A percentile compares a stretch with the other conserved stretches of the same genome.
These are phyloP conservation scores for Neocallimastix lanati DNA, from an alignment of 192 early-diverging fungal species.

Conservation along the genomic window DNA sequence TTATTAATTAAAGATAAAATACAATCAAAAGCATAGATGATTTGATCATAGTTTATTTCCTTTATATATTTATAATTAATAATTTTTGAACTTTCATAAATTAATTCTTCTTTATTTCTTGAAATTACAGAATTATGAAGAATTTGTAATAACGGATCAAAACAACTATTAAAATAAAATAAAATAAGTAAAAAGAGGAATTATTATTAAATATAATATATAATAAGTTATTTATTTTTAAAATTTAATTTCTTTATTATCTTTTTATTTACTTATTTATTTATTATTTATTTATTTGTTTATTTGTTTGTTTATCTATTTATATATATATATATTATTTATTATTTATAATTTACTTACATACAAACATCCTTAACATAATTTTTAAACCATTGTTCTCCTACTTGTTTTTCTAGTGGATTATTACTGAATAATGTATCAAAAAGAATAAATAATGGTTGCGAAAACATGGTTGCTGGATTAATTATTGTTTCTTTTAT, in stretches of 20 bases:
- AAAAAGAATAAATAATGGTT: conserved; percentile 60
- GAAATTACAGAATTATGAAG: background rate
- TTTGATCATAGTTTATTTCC: conserved; percentile 45
- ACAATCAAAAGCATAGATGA: conserved; percentile 45
- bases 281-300: no score
- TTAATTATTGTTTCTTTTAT: background rate
- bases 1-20: conserved; percentile 13
- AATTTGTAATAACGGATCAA: background rate
- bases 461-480: conserved; percentile 13
- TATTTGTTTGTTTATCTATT: no score
- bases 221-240: no score
- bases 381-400: conserved; percentile 51
- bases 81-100: background rate
- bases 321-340: background rate
- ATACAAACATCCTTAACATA: conserved; percentile 33
- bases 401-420: conserved; percentile 29
- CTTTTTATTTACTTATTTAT: no score
- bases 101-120: background rate
- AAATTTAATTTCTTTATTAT: no score
- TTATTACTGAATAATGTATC: conserved; percentile 42
- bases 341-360: conserved; percentile 4
- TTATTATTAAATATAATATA: no score
- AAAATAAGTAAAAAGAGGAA: no score
- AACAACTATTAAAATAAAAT: no score
- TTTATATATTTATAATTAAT: conserved; percentile 26